These are phyloP conservation scores for Eleusine coracana DNA, from an alignment of 176 grass and related monocot genomes.

Conservation along the genomic window DNA sequence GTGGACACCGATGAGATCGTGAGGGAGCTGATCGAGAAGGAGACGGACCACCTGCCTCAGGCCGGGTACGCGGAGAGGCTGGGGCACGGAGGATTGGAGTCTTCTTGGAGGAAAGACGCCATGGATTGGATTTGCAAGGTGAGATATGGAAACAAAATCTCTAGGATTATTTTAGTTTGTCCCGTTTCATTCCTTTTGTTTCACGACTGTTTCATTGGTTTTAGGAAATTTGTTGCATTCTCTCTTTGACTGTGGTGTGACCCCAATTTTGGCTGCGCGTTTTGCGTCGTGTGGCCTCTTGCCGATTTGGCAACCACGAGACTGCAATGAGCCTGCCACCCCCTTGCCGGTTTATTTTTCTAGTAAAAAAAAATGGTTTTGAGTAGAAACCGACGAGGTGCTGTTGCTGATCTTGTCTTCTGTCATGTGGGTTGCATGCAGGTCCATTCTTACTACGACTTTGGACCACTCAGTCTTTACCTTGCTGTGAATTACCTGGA, in stretches of 20 bases:
- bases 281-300: conserved; percentile 34
- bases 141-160: neutral
- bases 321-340: conserved; percentile 32
- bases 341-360: conserved; percentile 10
- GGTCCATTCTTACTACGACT: conserved; percentile 84
- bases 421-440: conserved; percentile 50
- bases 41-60: conserved; percentile 58
- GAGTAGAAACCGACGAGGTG: conserved; percentile 36
- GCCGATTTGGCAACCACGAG: conserved; percentile 36
- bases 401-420: conserved; percentile 46
- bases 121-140: conserved; percentile 95
- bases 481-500: conserved; percentile 90
- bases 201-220: conserved; percentile 19
- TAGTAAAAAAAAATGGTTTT: conserved; percentile 30
- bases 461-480: conserved; percentile 79
- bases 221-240: conserved; percentile 43
- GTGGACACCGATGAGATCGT: conserved; percentile 57
- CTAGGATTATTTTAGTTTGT: conserved; percentile 9
- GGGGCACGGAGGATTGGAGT: conserved; percentile 53
- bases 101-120: conserved; percentile 72
- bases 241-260: conserved; percentile 40
- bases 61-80: conserved; percentile 57
- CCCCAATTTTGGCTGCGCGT: conserved; percentile 22
- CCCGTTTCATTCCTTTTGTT: conserved; percentile 8
- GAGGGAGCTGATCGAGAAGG: conserved; percentile 56